Conservation (phyloP, 129 eudicot species). For the Erigeron canadensis region DNA sequence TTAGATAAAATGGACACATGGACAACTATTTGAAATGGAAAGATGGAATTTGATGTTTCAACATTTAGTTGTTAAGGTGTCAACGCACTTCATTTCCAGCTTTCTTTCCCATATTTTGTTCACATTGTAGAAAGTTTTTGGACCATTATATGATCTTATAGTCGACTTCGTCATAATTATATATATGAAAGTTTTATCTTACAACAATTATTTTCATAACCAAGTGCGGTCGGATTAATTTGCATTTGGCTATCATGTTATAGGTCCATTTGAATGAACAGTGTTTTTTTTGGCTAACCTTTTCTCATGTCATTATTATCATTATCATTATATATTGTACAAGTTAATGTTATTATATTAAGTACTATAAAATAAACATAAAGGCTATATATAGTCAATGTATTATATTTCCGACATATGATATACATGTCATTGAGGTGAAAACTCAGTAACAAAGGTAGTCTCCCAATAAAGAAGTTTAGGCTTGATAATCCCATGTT, state of each 20-base stretch:
- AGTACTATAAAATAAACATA: no score
- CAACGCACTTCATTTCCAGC: slow-evolving; percentile 11
- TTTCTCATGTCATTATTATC: no score
- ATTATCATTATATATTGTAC: background rate
- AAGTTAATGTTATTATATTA: no score
- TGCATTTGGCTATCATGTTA: background rate
- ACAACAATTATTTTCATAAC: background rate
- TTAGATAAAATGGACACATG: background rate
- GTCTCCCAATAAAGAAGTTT: no score
- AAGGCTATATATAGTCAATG: no score
- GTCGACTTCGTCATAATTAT: slow-evolving; percentile 18
- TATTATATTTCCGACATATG: no score
- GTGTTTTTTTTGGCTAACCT: background rate
- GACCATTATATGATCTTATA: background rate
- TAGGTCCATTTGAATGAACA: background rate
- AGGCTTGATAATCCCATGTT: no score
- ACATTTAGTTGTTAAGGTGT: slow-evolving; percentile 18
- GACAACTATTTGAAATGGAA: slow-evolving; percentile 16
- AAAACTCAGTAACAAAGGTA: no score
- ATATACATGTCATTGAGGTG: background rate
- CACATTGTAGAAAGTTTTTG: slow-evolving; percentile 6
- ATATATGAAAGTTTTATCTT: slow-evolving; percentile 7
- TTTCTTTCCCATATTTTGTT: slow-evolving; percentile 14
- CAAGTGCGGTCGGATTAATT: background rate
- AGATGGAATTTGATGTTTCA: slow-evolving; percentile 20